A percentile compares a stretch with the other conserved stretches of the same genome.
Conservation (phyloP, 2,329 filamentous ascomycete species). For the Chaetomium olivaceum region DNA sequence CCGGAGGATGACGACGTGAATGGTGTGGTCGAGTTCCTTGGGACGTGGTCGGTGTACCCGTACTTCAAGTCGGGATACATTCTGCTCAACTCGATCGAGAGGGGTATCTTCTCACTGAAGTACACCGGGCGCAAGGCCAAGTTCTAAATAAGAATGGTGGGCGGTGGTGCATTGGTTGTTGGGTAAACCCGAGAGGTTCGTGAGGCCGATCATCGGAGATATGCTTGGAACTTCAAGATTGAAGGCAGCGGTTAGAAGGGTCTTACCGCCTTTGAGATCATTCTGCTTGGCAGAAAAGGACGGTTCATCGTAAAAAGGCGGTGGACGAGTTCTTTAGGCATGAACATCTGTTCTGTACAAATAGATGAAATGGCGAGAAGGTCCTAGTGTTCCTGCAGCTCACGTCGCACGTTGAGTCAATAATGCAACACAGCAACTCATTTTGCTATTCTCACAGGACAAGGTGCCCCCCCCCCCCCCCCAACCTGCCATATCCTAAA, state of each 20-base stretch:
- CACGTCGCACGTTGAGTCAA: not conserved
- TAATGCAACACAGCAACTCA: not conserved
- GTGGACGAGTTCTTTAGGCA: not conserved
- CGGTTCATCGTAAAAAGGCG: not conserved
- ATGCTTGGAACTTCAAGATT: too few relatives aligned
- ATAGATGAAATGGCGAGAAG: not conserved
- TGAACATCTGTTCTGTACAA: not conserved
- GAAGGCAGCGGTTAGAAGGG: too few relatives aligned
- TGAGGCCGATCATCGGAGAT: not conserved
- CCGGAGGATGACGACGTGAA: conserved; percentile 7
- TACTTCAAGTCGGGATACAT: conserved; percentile 15
- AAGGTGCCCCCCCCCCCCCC: not conserved
- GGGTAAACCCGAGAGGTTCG: not conserved
- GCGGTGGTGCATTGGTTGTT: not conserved
- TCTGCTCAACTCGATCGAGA: conserved; percentile 16
- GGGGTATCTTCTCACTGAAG: conserved; percentile 13
- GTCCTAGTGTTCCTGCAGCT: not conserved
- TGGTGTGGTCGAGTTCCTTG: conserved; percentile 9
- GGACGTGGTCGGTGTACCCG: conserved; percentile 13
- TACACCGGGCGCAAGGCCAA: conserved; percentile 6
- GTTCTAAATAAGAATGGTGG: not conserved
- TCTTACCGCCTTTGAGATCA: not conserved
- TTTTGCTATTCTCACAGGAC: not conserved
- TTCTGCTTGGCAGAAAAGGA: not conserved
- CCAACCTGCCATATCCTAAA: conserved; percentile 16